Conservation (phyloP, 2,329 filamentous ascomycete genomes). For the Myrmaecium sp. region DNA sequence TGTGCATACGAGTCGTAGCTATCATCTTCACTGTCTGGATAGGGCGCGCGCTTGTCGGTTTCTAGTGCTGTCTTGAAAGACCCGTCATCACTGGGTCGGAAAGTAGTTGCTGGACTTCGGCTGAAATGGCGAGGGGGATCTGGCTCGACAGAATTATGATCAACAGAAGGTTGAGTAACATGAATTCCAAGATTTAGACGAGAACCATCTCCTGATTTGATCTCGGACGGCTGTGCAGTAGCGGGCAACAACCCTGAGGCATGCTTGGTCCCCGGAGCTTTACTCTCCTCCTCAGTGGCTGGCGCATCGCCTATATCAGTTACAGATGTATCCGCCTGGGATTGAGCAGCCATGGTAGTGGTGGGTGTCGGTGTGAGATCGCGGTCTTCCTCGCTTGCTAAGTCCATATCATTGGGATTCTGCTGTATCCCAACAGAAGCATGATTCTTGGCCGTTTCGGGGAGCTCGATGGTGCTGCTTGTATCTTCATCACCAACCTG, state of each 20-base stretch:
- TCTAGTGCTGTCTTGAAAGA: slow-evolving; percentile 22
- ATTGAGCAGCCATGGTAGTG: too few species aligned
- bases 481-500: too few species aligned
- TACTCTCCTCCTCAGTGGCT: neutral
- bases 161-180: slow-evolving; percentile 19
- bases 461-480: too few species aligned
- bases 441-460: too few species aligned
- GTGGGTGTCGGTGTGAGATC: too few species aligned
- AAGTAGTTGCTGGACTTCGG: slow-evolving; percentile 20
- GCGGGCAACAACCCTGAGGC: slow-evolving; percentile 44
- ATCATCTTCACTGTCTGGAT: slow-evolving; percentile 17
- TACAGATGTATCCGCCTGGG: too few species aligned
- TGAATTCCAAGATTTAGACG: slow-evolving; percentile 22
- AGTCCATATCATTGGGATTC: slow-evolving; percentile 8
- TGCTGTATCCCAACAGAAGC: slow-evolving; percentile 14
- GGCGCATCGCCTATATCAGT: too few species aligned
- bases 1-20: slow-evolving; percentile 16
- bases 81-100: slow-evolving; percentile 22
- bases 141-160: slow-evolving; percentile 10
- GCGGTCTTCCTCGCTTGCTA: slow-evolving; percentile 15
- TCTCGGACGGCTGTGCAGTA: slow-evolving; percentile 51
- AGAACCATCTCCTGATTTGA: slow-evolving; percentile 15
- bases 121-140: slow-evolving; percentile 11
- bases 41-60: slow-evolving; percentile 14
- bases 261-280: slow-evolving; percentile 7